Percentiles rank a stretch among this genome's conserved stretches.
Conservation (phyloP, 331 rosid genomes). For the Acacia concinna region DNA sequence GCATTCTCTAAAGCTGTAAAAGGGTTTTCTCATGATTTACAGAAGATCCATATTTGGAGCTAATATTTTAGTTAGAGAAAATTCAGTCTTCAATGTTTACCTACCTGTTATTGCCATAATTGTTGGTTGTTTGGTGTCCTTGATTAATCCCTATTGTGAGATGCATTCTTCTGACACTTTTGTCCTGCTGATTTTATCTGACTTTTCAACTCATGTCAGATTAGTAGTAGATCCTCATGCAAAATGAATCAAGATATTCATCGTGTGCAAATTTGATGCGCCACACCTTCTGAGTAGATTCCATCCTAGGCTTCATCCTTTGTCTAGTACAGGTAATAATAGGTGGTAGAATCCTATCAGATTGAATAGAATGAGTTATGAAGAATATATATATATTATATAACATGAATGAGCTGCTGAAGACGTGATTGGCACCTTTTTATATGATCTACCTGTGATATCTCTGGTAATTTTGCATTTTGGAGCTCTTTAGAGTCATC, state of each 20-base stretch:
- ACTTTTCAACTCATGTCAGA: not conserved
- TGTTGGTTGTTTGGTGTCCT: conserved; percentile 4
- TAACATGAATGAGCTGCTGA: not conserved
- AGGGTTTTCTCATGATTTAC: not conserved
- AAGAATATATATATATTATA: not conserved
- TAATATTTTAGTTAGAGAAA: not conserved
- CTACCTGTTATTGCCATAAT: not conserved
- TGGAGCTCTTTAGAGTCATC: conserved; percentile 2
- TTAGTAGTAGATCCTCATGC: not conserved
- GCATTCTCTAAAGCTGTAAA: not conserved
- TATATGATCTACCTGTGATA: not conserved
- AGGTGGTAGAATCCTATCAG: not conserved
- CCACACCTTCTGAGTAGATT: not conserved
- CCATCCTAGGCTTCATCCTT: not conserved
- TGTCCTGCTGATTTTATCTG: not conserved
- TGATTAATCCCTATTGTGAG: not conserved
- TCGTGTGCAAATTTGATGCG: not conserved
- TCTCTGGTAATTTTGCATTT: not conserved
- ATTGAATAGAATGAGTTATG: not conserved
- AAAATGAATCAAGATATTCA: not conserved
- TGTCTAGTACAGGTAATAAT: not conserved
- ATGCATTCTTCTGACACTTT: conserved; percentile 8
- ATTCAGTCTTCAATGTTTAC: not conserved
- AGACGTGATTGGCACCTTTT: not conserved
- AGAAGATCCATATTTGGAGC: not conserved